These are phyloP conservation scores for Francoa sonchifolia DNA, from an alignment of 441 rosid species.

Conservation along the genomic window DNA sequence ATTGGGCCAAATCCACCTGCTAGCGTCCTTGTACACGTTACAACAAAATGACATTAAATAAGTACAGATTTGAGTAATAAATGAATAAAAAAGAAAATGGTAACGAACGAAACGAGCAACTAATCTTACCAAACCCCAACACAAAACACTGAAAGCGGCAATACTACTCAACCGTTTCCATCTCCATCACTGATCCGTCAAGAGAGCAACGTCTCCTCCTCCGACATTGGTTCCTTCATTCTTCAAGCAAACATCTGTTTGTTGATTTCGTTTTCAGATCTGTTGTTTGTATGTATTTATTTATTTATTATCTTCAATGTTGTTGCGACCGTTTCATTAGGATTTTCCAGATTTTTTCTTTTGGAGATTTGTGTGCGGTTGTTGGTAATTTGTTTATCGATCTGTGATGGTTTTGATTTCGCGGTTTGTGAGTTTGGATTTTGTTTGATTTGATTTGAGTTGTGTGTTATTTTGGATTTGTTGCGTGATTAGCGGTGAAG, in stretches of 20 bases:
- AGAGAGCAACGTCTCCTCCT: constrained; percentile 61
- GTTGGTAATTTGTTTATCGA: neutral
- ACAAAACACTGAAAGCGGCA: too few species aligned
- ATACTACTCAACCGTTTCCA: too few species aligned
- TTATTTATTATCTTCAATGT: neutral
- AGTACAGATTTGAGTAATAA: too few species aligned
- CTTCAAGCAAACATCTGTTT: constrained; percentile 58
- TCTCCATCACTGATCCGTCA: too few species aligned
- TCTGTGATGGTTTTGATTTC: neutral
- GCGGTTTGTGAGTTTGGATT: neutral
- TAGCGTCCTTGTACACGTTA: too few species aligned
- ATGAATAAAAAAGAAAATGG: too few species aligned
- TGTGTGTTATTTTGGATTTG: constrained; percentile 10
- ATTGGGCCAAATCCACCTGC: too few species aligned
- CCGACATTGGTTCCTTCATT: constrained; percentile 35
- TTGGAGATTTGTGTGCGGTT: neutral
- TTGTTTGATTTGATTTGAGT: neutral
- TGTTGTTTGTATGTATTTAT: constrained; percentile 12
- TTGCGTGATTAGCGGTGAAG: constrained; percentile 5
- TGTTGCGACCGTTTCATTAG: too few species aligned
- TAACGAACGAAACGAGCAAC: too few species aligned
- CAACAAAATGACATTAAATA: too few species aligned
- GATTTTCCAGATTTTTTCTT: neutral
- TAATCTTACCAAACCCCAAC: too few species aligned
- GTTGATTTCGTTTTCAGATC: constrained; percentile 10